phyloP scores from a whole-genome alignment of 2,329 filamentous ascomycete species.

The Diplocarpon mali region DNA sequence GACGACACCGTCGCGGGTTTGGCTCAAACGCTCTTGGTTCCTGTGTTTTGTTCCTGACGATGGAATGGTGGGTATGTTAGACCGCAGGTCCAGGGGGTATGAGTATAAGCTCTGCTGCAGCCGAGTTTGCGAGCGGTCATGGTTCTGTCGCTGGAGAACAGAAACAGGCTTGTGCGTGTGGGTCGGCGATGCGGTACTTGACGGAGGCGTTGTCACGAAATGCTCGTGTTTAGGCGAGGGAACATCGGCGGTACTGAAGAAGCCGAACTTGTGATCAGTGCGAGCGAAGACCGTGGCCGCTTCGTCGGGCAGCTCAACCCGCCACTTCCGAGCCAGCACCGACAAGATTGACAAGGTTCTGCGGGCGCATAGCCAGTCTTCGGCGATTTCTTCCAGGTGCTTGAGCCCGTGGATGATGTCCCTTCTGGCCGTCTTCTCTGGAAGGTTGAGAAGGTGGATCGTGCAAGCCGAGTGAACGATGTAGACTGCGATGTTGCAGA shows the following conservation, averaged over 20 bases:
- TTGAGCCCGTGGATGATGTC: constrained; percentile 87
- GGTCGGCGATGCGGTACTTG: not conserved
- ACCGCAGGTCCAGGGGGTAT: constrained; percentile 15
- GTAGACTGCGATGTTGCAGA: constrained; percentile 94
- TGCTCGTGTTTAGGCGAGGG: constrained; percentile 26
- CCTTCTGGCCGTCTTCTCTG: constrained; percentile 79
- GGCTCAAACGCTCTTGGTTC: constrained; percentile 2
- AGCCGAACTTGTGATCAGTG: constrained; percentile 70
- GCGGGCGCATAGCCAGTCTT: constrained; percentile 85
- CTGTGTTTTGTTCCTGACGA: not conserved
- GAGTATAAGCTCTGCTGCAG: constrained; percentile 24
- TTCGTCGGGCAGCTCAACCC: constrained; percentile 75
- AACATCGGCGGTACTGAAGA: constrained; percentile 39
- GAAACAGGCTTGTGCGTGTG: not conserved
- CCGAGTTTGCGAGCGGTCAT: constrained; percentile 15
- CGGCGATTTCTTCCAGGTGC: constrained; percentile 89
- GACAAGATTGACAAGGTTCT: constrained; percentile 78
- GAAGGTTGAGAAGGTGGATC: constrained; percentile 85
- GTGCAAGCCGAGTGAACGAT: constrained; percentile 91
- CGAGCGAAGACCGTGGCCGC: constrained; percentile 64
- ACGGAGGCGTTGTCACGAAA: constrained; percentile 20
- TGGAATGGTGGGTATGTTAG: not conserved
- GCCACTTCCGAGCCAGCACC: constrained; percentile 80
- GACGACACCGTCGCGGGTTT: not conserved
- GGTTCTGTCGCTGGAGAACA: constrained; percentile 7